These are phyloP conservation scores for Talaromyces nanjingensis DNA, from an alignment of 495 filamentous ascomycete species.

Conservation along the genomic window DNA sequence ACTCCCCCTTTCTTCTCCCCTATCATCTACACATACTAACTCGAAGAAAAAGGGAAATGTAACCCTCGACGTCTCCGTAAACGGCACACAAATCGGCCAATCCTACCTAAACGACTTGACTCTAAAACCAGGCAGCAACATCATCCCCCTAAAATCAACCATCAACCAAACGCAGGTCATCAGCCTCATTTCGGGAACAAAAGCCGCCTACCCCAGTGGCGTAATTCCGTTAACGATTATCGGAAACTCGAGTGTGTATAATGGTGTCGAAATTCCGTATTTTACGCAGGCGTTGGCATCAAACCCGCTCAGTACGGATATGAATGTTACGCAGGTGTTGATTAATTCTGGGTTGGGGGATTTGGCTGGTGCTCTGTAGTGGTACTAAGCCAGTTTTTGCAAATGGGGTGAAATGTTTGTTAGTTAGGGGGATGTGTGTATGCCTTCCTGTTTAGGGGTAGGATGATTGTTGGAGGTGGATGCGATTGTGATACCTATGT, in stretches of 20 bases:
- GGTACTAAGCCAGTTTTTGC: neutral
- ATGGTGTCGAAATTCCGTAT: conserved; percentile 55
- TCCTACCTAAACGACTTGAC: conserved; percentile 50
- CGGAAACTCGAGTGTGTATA: conserved; percentile 50
- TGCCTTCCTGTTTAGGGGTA: neutral
- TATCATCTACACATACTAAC: conserved; percentile 1
- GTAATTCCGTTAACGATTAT: conserved; percentile 53
- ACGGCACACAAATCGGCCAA: conserved; percentile 44
- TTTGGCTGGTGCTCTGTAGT: neutral
- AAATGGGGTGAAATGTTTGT: neutral
- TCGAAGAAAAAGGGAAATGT: conserved; percentile 45
- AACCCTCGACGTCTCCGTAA: conserved; percentile 51
- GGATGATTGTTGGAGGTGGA: neutral
- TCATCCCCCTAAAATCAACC: conserved; percentile 44
- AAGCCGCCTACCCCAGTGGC: conserved; percentile 42
- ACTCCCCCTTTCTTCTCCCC: conserved; percentile 8
- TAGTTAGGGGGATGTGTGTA: neutral
- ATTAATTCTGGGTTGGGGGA: conserved; percentile 14
- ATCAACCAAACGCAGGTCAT: conserved; percentile 46
- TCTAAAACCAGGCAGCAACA: conserved; percentile 56
- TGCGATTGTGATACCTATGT: neutral
- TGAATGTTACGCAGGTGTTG: conserved; percentile 38
- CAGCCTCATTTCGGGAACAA: conserved; percentile 20
- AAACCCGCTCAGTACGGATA: conserved; percentile 27
- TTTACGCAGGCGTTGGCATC: conserved; percentile 44